Base-by-base conservation (phyloP, 1,284 basidiomycete species). In the Omphalotus olearius region DNA sequence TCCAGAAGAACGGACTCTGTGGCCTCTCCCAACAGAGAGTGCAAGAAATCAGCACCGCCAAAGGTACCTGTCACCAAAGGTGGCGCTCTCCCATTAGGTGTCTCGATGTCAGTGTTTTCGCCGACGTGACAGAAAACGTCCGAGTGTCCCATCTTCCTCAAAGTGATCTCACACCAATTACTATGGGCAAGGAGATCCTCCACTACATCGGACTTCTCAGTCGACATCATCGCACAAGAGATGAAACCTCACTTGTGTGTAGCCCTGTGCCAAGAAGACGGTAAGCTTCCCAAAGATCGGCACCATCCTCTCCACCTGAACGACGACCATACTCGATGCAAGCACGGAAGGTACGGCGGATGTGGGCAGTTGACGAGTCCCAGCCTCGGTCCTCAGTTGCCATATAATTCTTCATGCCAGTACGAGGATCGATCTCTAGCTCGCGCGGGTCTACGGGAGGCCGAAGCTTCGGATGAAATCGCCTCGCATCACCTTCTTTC, bases 61-160 rank as follows among this genome's bases (percentile, higher is more conserved):
- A 93, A 93, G 0, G 88, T 90, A 17, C 87, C 90, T 9, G 90
- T 93, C n/a, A 93, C 82, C 23, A 93, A 74, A 45, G 89, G 89
- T 23, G 83, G 83, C 4, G 86, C 83, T 23, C 71, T 71, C 5
- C 91, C 91, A 56, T 82, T 81, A 4, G 90, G 90, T 1, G 87
- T 83, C 44, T 85, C 74, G 51, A 89, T 74, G 57, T 62, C 63
- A 74, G 83, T 83, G 59, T 80, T 78, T 55, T 87, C 82, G n/a
- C 91, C 91, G 45, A 93, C 89, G 67, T 93, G 91, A 49, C 85
- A 84, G 69, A 93, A 93, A 10, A 93, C 88, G 41, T 90, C 73
- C 25, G 75, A 64, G 62, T 91, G 72, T 0, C 90, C 90, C 68
- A 91, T 74, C 62, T 84, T 85, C 59, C 81, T 76, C 9, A 92